Evolutionary conservation across 495 filamentous ascomycete genomes (phyloP), one percentile per base, ranked within the genome.

Genomic region (Penicillium mononematosum): DNA sequence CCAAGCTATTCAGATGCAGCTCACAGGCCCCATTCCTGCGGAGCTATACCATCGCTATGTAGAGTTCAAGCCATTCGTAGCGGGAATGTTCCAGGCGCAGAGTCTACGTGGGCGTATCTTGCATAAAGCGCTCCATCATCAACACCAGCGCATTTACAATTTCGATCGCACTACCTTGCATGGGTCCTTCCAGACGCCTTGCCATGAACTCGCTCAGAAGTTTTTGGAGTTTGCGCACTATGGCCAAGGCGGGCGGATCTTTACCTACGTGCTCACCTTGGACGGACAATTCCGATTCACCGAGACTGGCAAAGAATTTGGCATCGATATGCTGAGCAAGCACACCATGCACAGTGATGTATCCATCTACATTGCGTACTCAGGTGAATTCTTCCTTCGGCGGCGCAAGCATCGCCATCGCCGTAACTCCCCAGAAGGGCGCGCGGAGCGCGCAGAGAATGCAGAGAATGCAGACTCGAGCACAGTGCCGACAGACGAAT

Each of bases 261-360:
- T 91, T 66, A 98, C 93, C 24, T 98, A 96, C 62, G 86, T 97
- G 12, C 75, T 98, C 5, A 96, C 91, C 0, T 79, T 97, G 17
- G 93, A 98, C 61, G 88, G 85, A 5, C 78, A 90, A 32, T 78
- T 94, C 62, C 86, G 90, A 22, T 98, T 96, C 71, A 96, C 92
- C 0, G 92, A 96, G 69, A 98, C 93, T 0, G 92, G 92, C 8
- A 91, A 92, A 57, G 91, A 96, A 66, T 96, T 97, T 54, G 90
- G 92, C 29, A 90, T 98, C 54, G 92, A 97, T 66, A 70, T 98
- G 56, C 72, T 98, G 54, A 88, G 84, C 62, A 98, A 98, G 68
- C 93, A 98, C 69, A 95, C 89, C 31, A 92, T 98, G 88, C 93
- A 98, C 66, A 91, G 88, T 65, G 86, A 96, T 71, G 91, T 95